phyloP scores from a whole-genome alignment of 73 alveolate species.

The Paraurostyla sp. region DNA sequence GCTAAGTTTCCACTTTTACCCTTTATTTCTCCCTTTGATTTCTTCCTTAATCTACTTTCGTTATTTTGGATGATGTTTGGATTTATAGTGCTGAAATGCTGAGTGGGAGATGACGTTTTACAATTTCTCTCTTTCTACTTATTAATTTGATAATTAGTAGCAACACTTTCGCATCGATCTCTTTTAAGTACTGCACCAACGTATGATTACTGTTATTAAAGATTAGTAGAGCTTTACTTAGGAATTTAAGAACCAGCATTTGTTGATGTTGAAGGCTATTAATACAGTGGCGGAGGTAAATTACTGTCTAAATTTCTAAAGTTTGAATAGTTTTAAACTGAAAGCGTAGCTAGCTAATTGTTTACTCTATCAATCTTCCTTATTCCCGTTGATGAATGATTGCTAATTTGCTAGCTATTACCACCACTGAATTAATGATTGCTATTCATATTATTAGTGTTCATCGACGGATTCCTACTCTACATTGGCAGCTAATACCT shows the following conservation, averaged over 20 bases:
- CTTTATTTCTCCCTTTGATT: conserved; percentile 2
- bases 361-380: conserved; percentile 29
- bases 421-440: not conserved
- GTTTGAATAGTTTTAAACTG: not conserved
- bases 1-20: conserved; percentile 42
- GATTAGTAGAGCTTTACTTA: too few relatives aligned
- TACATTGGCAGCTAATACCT: not conserved
- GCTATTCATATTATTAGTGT: not conserved
- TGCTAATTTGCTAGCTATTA: not conserved
- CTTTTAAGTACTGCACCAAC: too few relatives aligned
- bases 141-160: too few relatives aligned
- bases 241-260: too few relatives aligned
- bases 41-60: conserved; percentile 42
- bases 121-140: conserved; percentile 12
- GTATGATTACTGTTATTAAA: too few relatives aligned
- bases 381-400: not conserved
- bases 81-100: not conserved
- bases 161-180: conserved; percentile 4
- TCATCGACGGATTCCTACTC: not conserved
- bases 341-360: not conserved
- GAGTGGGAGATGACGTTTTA: conserved; percentile 40
- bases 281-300: not conserved
- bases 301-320: not conserved
- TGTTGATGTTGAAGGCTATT: not conserved
- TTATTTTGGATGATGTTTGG: too few relatives aligned